These are phyloP conservation scores for Saccharomyces hybrid DNA, from an alignment of 1,139 yeast genomes.

Conservation along the genomic window DNA sequence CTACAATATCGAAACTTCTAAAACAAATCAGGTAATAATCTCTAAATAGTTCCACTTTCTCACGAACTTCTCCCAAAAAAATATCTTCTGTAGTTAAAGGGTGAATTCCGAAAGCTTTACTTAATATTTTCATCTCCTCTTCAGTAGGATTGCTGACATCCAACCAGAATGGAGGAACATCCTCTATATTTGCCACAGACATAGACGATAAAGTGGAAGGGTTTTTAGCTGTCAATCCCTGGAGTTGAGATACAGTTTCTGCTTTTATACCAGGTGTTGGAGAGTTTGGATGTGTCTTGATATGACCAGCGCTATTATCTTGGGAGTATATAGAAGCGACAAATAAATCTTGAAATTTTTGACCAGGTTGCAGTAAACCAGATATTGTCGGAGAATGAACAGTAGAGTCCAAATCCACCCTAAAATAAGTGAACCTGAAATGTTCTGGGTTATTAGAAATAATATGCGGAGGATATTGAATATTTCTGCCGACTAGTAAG, in stretches of 20 bases:
- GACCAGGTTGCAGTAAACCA: constrained; percentile 60
- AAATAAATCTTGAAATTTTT: constrained; percentile 45
- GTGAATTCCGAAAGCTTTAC: constrained; percentile 89
- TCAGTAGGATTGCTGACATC: constrained; percentile 92
- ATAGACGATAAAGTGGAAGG: constrained; percentile 10
- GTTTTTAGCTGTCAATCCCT: background rate
- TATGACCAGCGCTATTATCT: constrained; percentile 12
- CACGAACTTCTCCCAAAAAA: constrained; percentile 87
- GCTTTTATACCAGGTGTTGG: constrained; percentile 1
- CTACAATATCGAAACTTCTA: constrained; percentile 82
- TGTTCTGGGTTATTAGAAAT: constrained; percentile 40
- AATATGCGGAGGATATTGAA: constrained; percentile 37
- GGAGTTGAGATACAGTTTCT: background rate
- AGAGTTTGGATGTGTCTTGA: constrained; percentile 8
- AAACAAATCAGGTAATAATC: constrained; percentile 90
- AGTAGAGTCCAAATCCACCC: constrained; percentile 83
- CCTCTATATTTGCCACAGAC: constrained; percentile 25
- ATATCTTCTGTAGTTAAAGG: constrained; percentile 96
- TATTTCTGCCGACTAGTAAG: constrained; percentile 28
- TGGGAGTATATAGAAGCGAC: constrained; percentile 34
- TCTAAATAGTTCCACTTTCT: constrained; percentile 85
- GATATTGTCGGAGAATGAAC: constrained; percentile 86
- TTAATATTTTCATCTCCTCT: constrained; percentile 88
- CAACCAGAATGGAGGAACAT: constrained; percentile 70
- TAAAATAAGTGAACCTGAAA: constrained; percentile 77